Base-by-base conservation (phyloP, 768 basidiomycete species). In the Hericium erinaceus region DNA sequence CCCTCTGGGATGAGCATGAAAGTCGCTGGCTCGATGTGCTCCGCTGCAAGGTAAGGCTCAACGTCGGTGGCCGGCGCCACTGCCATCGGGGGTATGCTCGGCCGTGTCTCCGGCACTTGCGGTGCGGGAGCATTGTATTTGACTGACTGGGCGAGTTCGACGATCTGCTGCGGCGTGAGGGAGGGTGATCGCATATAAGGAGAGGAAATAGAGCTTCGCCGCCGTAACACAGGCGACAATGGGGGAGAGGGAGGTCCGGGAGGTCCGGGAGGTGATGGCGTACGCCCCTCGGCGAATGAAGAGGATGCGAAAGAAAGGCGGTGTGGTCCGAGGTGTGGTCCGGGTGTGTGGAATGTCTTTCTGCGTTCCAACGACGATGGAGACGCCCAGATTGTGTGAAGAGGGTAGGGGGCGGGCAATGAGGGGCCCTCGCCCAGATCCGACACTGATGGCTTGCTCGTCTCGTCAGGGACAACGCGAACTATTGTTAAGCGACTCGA, bases 301-400 rank as follows among this genome's bases (percentile, higher is more conserved):
- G 62, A 54, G 22, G 62, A 58, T 15, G 62, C 62, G 46, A 63
- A 63, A 12, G 62, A 63, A 16, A 63, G 53, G 4, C 62, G 62
- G 39, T 55, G 4, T 54, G 2, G 39, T 51, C 49, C 16, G 37
- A 51, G 22, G 39, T 55, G 4, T 54, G 2, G 39, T 51, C 49
- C 16, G 37, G 54, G 22, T 56, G 20, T 28, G 55, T 39, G 16
- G 56, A 39, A 24, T 58, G 44, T 10, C 54, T 48, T 51, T 53
- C 54, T 33, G n/a, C 58, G 26, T 44, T 33, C 18, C 54, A 48
- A 10, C 57, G 59, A 40, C 48, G 37, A 12, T 60, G 55, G 33
- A 52, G 53, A 8, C 39, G 54, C 9, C 44, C 38, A 26, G 61
- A 28, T 16, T n/a, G 44, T 26, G 24, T 24, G 24, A 22, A 26